These are phyloP conservation scores for Coemansia sp. DNA, from an alignment of 192 early-diverging fungal species.

Conservation along the genomic window DNA sequence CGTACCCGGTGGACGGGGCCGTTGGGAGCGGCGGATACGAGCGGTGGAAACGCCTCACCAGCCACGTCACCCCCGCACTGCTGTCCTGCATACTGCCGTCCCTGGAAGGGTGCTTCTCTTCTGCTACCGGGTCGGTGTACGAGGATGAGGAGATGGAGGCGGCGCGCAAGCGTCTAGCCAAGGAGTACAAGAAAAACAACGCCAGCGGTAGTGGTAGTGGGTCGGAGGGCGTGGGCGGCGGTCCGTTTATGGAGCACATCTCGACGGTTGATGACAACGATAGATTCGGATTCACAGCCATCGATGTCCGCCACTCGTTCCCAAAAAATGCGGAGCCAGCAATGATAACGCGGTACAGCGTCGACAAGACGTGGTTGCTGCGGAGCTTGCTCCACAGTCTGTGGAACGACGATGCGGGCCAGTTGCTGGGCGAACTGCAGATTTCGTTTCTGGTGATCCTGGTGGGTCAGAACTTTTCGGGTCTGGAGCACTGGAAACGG, in stretches of 20 bases:
- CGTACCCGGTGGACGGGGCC: slow-evolving; percentile 64
- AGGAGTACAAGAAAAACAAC: not conserved
- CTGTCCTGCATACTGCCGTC: slow-evolving; percentile 54
- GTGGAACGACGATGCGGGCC: slow-evolving; percentile 39
- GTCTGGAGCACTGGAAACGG: slow-evolving; percentile 86
- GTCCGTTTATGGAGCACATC: slow-evolving; percentile 2
- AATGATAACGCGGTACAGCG: slow-evolving; percentile 74
- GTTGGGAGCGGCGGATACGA: slow-evolving; percentile 46
- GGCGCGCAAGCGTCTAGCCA: not conserved
- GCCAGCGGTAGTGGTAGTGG: no score
- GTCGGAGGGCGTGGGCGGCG: not conserved
- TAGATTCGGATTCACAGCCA: slow-evolving; percentile 62
- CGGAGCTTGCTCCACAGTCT: not conserved
- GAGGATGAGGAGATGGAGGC: slow-evolving; percentile 63
- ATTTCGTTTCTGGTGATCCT: slow-evolving; percentile 78
- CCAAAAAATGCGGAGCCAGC: slow-evolving; percentile 65
- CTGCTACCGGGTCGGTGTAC: slow-evolving; percentile 57
- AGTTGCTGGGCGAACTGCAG: slow-evolving; percentile 79
- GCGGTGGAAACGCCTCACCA: slow-evolving; percentile 78
- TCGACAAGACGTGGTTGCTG: slow-evolving; percentile 90
- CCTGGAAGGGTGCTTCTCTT: slow-evolving; percentile 38
- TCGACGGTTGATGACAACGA: slow-evolving; percentile 1
- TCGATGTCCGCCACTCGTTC: slow-evolving; percentile 85
- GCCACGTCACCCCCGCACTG: slow-evolving; percentile 61
- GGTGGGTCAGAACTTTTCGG: slow-evolving; percentile 80